A percentile compares a stretch with the other conserved stretches of the same genome.
These are phyloP conservation scores for Schizosaccharomyces lindneri DNA, from an alignment of 805 yeast species.

Conservation along the genomic window DNA sequence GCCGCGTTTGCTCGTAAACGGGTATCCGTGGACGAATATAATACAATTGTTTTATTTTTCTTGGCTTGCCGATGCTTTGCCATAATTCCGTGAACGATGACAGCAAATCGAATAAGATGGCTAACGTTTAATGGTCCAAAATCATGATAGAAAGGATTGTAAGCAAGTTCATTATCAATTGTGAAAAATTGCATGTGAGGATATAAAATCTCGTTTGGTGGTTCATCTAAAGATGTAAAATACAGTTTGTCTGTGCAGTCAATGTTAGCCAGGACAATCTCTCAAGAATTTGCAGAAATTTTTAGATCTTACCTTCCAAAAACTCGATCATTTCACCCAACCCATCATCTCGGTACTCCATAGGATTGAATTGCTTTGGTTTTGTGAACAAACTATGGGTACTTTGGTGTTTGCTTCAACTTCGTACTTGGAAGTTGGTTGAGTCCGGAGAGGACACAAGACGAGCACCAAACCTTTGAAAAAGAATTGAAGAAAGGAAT, in stretches of 20 bases:
- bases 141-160: slow-evolving; percentile 85
- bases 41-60: slow-evolving; percentile 69
- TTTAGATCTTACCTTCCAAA: not conserved
- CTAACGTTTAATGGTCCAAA: slow-evolving; percentile 93
- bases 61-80: slow-evolving; percentile 41
- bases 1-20: slow-evolving; percentile 82
- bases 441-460: not conserved
- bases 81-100: slow-evolving; percentile 68
- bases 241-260: not conserved
- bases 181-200: slow-evolving; percentile 26
- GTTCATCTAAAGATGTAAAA: not conserved
- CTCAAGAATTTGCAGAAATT: not conserved
- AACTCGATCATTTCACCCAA: slow-evolving; percentile 1
- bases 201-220: not conserved
- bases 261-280: not conserved
- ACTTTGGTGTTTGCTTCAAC: not conserved
- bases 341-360: not conserved
- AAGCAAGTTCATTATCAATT: slow-evolving; percentile 74
- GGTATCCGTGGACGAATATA: slow-evolving; percentile 63
- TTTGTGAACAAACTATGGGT: too few species aligned
- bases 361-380: not conserved
- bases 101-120: slow-evolving; percentile 83
- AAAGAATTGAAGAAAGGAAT: not conserved
- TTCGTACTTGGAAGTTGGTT: not conserved
- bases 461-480: not conserved